phyloP scores from a whole-genome alignment of 768 basidiomycete species.

The Glaciozyma martinii region DNA sequence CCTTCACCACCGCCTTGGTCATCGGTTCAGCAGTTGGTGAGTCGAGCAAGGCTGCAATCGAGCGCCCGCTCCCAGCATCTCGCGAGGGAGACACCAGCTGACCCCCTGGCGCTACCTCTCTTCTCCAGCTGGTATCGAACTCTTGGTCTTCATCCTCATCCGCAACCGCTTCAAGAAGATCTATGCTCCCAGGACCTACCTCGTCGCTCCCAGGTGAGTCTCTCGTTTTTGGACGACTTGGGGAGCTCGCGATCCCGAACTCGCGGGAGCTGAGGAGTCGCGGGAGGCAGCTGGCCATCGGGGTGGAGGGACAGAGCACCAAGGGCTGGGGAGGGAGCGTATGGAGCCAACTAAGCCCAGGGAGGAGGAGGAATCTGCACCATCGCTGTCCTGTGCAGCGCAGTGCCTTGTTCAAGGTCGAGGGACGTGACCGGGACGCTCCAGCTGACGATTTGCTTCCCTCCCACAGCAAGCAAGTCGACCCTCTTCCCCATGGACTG shows the following conservation, averaged over 20 bases:
- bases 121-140: constrained; percentile 2
- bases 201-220: constrained; percentile 41
- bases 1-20: constrained; percentile 75
- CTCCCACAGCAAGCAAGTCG: constrained; percentile 15
- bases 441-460: constrained; percentile 34
- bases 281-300: no score
- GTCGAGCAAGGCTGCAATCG: background rate
- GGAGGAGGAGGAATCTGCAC: no score
- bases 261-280: no score
- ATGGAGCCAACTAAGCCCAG: no score
- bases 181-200: constrained; percentile 78
- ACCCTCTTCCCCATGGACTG: constrained; percentile 47
- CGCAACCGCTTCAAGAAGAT: constrained; percentile 77
- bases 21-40: constrained; percentile 50
- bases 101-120: no score
- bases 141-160: constrained; percentile 69
- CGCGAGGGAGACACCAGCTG: no score
- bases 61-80: no score
- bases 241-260: background rate
- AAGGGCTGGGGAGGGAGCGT: no score
- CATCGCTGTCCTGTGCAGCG: no score
- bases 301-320: no score
- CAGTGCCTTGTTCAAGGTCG: no score
- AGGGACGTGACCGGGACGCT: no score
- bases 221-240: background rate